Evolutionary conservation across 176 grass and related monocot genomes (phyloP).

Genomic region (Lolium perenne): DNA sequence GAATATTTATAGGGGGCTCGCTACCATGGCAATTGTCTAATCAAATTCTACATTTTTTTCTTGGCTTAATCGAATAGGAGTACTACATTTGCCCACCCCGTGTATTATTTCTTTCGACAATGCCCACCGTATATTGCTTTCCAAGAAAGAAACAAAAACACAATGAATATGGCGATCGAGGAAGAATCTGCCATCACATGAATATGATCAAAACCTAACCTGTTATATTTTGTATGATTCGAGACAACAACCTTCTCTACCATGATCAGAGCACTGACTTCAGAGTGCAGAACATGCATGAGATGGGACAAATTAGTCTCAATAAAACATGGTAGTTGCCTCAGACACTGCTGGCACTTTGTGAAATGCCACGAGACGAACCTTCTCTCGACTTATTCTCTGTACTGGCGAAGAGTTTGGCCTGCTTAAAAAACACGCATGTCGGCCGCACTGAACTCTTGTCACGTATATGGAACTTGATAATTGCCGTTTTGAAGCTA

Average conservation of each 20-base stretch:
- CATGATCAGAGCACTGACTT: not conserved
- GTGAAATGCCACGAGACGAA: not conserved
- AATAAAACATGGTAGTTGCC: slow-evolving; percentile 4
- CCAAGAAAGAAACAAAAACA: slow-evolving; percentile 16
- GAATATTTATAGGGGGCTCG: slow-evolving; percentile 26
- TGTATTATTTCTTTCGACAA: not conserved
- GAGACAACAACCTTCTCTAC: slow-evolving; percentile 1
- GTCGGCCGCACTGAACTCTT: not conserved
- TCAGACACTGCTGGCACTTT: not conserved
- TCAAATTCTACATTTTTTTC: not conserved
- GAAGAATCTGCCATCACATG: slow-evolving; percentile 24
- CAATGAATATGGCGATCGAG: not conserved
- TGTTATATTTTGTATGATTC: not conserved
- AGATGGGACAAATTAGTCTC: slow-evolving; percentile 13
- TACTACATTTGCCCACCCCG: not conserved
- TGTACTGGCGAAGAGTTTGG: not conserved
- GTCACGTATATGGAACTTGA: not conserved
- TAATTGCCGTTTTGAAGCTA: too few relatives aligned
- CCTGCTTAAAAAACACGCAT: slow-evolving; percentile 15
- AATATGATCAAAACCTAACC: not conserved
- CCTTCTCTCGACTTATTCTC: not conserved
- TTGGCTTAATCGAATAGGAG: not conserved
- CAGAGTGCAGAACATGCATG: not conserved
- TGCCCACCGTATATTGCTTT: not conserved
- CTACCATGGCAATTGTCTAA: not conserved